A percentile compares a stretch with the other conserved stretches of the same genome.
Conservation (phyloP, 768 basidiomycete species). For the Lepiota subincarnata region DNA sequence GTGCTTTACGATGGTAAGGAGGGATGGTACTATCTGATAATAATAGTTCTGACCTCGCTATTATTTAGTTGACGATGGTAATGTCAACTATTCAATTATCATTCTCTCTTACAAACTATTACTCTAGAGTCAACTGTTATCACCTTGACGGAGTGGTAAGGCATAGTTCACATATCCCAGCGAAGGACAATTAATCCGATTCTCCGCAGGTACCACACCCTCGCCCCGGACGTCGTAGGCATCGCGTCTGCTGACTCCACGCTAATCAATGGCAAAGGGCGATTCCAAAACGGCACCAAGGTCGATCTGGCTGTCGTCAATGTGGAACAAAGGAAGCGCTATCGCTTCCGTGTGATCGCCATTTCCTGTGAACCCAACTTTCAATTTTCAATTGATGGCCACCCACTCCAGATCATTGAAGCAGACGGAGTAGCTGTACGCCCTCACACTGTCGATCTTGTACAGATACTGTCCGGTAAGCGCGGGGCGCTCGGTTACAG, state of each 20-base stretch:
- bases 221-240: constrained; percentile 18
- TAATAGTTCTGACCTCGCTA: not conserved
- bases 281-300: constrained; percentile 28
- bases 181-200: not conserved
- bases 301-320: constrained; percentile 32
- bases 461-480: not conserved
- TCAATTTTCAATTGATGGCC: constrained; percentile 26
- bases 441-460: no score
- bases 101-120: not conserved
- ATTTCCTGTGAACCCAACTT: constrained; percentile 39
- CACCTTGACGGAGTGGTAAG: constrained; percentile 37
- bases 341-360: constrained; percentile 44
- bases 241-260: constrained; percentile 25
- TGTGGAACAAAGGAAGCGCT: constrained; percentile 32
- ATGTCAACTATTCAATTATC: not conserved
- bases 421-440: no score
- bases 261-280: constrained; percentile 40
- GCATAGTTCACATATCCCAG: not conserved
- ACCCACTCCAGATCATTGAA: constrained; percentile 33
- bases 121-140: constrained; percentile 37
- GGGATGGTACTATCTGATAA: no score
- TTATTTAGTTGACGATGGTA: constrained; percentile 14
- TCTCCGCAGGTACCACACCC: constrained; percentile 27
- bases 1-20: constrained; percentile 24
- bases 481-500: no score